phyloP scores from a whole-genome alignment of 78 protist species.

The Pelomyxa schiedti region DNA sequence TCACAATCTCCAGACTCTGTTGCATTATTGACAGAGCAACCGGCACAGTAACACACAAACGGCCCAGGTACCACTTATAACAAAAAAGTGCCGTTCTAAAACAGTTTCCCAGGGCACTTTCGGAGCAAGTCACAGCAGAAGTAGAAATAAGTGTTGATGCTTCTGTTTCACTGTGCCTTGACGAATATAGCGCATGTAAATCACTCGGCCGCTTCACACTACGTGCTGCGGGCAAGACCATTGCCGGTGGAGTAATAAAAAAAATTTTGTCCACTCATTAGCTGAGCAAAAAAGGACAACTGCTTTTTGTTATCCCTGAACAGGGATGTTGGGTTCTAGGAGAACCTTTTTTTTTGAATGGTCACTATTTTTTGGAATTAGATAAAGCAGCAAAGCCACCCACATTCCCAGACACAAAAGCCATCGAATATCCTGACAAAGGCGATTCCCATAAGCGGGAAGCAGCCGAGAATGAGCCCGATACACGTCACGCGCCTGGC shows the following conservation, averaged over 20 bases:
- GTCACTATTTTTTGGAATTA: no score
- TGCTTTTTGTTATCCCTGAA: no score
- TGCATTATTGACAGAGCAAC: slow-evolving; percentile 7
- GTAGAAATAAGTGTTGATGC: slow-evolving; percentile 22
- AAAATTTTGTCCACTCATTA: slow-evolving; percentile 15
- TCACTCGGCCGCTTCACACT: slow-evolving; percentile 55
- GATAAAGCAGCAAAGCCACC: no score
- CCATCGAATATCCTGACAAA: no score
- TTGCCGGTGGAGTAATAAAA: slow-evolving; percentile 52
- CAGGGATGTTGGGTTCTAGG: no score
- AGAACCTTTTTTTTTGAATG: no score
- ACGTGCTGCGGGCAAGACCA: slow-evolving; percentile 31
- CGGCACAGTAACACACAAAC: slow-evolving; percentile 22
- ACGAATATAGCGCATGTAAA: slow-evolving; percentile 22
- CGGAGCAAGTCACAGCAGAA: slow-evolving; percentile 8
- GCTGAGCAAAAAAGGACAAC: not conserved
- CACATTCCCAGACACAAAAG: no score
- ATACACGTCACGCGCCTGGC: no score
- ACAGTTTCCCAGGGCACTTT: not conserved
- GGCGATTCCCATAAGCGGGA: no score
- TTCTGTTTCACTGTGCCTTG: slow-evolving; percentile 29
- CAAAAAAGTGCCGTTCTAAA: not conserved
- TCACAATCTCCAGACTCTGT: slow-evolving; percentile 2
- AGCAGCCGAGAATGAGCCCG: no score
- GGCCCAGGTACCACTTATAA: slow-evolving; percentile 21